Conservation (phyloP, 1,284 basidiomycete species). For the Malassezia japonica region DNA sequence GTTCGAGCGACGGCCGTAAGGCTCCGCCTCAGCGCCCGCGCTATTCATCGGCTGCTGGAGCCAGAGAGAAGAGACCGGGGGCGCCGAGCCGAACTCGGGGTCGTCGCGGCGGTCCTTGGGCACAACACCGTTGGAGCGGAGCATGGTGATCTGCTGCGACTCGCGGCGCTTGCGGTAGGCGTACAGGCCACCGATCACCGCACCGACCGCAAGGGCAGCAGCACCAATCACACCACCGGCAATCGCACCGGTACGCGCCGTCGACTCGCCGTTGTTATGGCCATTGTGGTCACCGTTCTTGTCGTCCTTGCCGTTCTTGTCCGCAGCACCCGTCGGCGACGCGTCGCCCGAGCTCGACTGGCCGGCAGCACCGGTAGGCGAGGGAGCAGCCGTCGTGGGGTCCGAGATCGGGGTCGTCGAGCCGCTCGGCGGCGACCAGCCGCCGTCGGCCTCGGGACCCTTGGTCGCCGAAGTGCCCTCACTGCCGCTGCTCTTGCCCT, state of each 20-base stretch:
- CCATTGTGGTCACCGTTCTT: background rate
- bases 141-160: constrained; percentile 18
- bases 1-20: background rate
- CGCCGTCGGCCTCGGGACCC: background rate
- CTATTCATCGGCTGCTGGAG: constrained; percentile 12
- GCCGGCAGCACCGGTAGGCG: background rate
- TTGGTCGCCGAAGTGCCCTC: too few relatives aligned
- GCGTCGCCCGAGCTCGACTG: background rate
- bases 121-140: constrained; percentile 12
- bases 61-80: constrained; percentile 17
- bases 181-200: constrained; percentile 37
- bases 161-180: constrained; percentile 37
- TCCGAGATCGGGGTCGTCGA: background rate
- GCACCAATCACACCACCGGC: constrained; percentile 39
- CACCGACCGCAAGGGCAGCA: constrained; percentile 30
- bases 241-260: constrained; percentile 23
- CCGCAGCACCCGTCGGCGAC: background rate
- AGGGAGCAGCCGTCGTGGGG: background rate
- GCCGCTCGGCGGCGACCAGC: background rate
- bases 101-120: constrained; percentile 16
- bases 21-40: background rate
- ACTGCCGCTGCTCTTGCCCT: background rate
- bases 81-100: background rate
- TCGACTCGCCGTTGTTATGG: constrained; percentile 1
- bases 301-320: background rate